phyloP scores from a whole-genome alignment of 176 grass and related monocot genomes.

The Oryza glaberrima region DNA sequence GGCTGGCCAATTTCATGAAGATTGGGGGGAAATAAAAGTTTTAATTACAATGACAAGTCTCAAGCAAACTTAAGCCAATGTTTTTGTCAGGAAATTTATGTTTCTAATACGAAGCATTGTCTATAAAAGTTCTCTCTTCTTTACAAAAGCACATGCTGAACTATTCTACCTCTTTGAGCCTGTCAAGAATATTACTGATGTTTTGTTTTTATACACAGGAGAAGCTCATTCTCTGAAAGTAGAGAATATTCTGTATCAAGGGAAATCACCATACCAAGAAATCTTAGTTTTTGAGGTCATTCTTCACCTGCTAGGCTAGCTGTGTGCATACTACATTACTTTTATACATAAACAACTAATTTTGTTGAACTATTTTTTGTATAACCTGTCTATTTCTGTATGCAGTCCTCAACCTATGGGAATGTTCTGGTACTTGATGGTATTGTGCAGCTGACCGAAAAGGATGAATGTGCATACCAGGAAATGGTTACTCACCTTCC shows the following conservation, averaged over 20 bases:
- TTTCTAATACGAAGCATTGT: not conserved
- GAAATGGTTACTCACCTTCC: constrained; percentile 98
- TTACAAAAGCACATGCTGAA: not conserved
- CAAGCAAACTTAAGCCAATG: not conserved
- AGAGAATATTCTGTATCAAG: constrained; percentile 81
- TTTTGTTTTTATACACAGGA: constrained; percentile 59
- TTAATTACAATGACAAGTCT: no score
- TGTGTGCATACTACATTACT: not conserved
- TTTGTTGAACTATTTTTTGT: not conserved
- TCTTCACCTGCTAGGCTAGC: constrained; percentile 24
- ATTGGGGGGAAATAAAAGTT: no score
- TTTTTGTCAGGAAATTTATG: not conserved
- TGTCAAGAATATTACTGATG: not conserved
- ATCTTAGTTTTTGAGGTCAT: constrained; percentile 89
- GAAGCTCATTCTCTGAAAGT: constrained; percentile 92
- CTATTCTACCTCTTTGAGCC: not conserved
- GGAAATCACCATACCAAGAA: constrained; percentile 87
- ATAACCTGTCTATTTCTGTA: not conserved
- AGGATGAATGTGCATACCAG: constrained; percentile 97
- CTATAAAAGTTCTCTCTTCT: not conserved
- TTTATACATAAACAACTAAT: not conserved
- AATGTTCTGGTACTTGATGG: constrained; percentile 98
- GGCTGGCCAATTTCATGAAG: no score
- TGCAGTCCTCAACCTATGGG: constrained; percentile 86
- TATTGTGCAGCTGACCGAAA: constrained; percentile 96